Conservation (phyloP, 1,284 basidiomycete species). For the Inonotus hispidus region DNA sequence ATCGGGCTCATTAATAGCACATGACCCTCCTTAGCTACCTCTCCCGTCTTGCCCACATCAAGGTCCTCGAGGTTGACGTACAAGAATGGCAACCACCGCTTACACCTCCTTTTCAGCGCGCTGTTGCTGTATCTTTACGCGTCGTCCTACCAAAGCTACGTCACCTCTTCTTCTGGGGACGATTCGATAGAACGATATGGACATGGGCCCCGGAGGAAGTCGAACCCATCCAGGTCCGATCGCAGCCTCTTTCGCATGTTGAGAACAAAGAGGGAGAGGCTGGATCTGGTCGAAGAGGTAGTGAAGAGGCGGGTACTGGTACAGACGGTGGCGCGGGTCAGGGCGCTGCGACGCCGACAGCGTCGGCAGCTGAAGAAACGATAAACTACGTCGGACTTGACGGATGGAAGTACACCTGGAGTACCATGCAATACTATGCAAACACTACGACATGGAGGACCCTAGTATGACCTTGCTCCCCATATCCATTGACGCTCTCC, state of each 20-base stretch:
- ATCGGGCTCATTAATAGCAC: slow-evolving; percentile 2
- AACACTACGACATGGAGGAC: neutral
- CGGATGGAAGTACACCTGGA: slow-evolving; percentile 1
- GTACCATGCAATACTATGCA: neutral
- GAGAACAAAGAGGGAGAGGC: neutral
- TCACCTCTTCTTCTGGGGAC: slow-evolving; percentile 9
- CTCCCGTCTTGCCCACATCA: slow-evolving; percentile 6
- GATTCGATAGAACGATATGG: slow-evolving; percentile 12
- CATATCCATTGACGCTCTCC: neutral
- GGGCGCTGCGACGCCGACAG: neutral
- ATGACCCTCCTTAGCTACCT: slow-evolving; percentile 6
- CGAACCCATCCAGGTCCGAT: slow-evolving; percentile 2
- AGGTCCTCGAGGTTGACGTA: slow-evolving; percentile 13
- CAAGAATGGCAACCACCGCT: slow-evolving; percentile 15
- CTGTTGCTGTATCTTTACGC: slow-evolving; percentile 11
- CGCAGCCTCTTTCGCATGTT: neutral
- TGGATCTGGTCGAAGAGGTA: neutral
- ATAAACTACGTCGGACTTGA: slow-evolving; percentile 1
- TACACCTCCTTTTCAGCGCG: slow-evolving; percentile 4
- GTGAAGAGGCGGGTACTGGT: neutral
- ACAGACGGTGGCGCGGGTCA: neutral
- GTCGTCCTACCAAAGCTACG: slow-evolving; percentile 9
- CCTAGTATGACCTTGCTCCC: neutral
- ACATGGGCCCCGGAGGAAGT: slow-evolving; percentile 10
- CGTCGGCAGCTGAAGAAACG: neutral